Conservation (phyloP, 2,329 filamentous ascomycete species). For the Penicillium sp. region DNA sequence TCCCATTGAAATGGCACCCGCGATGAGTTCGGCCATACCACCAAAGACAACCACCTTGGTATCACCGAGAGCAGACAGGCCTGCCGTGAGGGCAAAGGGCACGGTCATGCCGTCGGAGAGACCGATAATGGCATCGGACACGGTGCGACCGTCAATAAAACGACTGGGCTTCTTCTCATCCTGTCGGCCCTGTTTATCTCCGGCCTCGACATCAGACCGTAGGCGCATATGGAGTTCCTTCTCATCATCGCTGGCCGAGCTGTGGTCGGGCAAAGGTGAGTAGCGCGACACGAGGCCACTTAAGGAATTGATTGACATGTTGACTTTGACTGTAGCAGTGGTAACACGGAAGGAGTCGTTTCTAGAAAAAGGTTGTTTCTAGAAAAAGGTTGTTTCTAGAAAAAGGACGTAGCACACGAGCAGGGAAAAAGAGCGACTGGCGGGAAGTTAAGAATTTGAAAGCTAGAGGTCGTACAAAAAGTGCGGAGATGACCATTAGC, state of each 20-base stretch:
- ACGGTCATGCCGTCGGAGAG: slow-evolving; percentile 75
- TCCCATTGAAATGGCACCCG: slow-evolving; percentile 72
- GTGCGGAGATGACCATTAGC: slow-evolving; percentile 11
- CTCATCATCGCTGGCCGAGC: slow-evolving; percentile 24
- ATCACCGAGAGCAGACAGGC: slow-evolving; percentile 57
- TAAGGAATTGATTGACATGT: slow-evolving; percentile 30
- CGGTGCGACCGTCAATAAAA: slow-evolving; percentile 35
- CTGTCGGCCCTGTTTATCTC: slow-evolving; percentile 6
- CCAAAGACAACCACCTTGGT: slow-evolving; percentile 65
- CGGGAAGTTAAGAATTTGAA: slow-evolving; percentile 2
- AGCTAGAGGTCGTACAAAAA: not conserved
- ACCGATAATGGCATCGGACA: slow-evolving; percentile 64
- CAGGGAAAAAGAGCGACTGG: slow-evolving; percentile 1
- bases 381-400: not conserved
- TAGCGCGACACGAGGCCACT: slow-evolving; percentile 31
- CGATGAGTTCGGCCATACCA: slow-evolving; percentile 68
- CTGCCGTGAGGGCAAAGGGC: slow-evolving; percentile 72
- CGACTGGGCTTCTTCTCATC: slow-evolving; percentile 25
- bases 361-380: not conserved
- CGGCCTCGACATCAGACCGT: slow-evolving; percentile 15
- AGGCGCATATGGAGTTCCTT: slow-evolving; percentile 23
- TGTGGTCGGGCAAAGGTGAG: slow-evolving; percentile 18
- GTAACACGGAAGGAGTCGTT: not conserved
- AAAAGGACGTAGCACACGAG: not conserved
- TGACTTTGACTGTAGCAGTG: not conserved